Evolutionary conservation across 2,329 filamentous ascomycete species (phyloP).

Genomic region (Emergomyces pasteurianus): DNA sequence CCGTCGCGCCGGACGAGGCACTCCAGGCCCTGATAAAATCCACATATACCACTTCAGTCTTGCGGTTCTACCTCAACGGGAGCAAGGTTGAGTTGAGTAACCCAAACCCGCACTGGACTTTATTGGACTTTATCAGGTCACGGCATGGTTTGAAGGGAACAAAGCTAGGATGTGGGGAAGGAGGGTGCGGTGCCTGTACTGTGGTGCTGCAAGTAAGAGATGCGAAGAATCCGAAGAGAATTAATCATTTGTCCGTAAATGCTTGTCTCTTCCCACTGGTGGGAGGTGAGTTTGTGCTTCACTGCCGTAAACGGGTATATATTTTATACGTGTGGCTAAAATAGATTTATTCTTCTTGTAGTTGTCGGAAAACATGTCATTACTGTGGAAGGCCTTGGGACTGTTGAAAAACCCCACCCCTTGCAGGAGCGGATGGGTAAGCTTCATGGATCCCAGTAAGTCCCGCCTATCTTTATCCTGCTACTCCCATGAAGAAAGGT

Average conservation of each 20-base stretch:
- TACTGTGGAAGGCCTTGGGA: slow-evolving; percentile 81
- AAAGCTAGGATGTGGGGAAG: slow-evolving; percentile 81
- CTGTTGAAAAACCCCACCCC: slow-evolving; percentile 65
- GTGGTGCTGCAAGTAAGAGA: slow-evolving; percentile 43
- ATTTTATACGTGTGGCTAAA: too few species aligned
- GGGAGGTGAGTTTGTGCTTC: slow-evolving; percentile 33
- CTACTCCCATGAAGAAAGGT: too few species aligned
- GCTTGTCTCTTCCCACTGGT: slow-evolving; percentile 79
- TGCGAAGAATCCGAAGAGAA: slow-evolving; percentile 52
- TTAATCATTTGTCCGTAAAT: slow-evolving; percentile 82
- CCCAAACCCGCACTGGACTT: slow-evolving; percentile 71
- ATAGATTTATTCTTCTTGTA: background rate
- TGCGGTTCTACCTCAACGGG: slow-evolving; percentile 80
- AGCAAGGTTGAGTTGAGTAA: slow-evolving; percentile 66
- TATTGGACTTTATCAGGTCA: slow-evolving; percentile 75
- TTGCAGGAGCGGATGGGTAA: slow-evolving; percentile 77
- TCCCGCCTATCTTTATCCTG: background rate
- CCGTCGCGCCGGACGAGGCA: background rate
- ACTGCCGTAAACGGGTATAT: background rate
- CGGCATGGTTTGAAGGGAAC: slow-evolving; percentile 72
- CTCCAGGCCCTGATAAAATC: slow-evolving; percentile 8
- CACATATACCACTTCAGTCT: slow-evolving; percentile 31
- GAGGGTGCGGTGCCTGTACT: slow-evolving; percentile 81
- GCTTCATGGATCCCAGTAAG: slow-evolving; percentile 62
- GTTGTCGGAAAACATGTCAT: slow-evolving; percentile 90